Conservation (phyloP, 129 eudicot species). For the Artemisia argyi region DNA sequence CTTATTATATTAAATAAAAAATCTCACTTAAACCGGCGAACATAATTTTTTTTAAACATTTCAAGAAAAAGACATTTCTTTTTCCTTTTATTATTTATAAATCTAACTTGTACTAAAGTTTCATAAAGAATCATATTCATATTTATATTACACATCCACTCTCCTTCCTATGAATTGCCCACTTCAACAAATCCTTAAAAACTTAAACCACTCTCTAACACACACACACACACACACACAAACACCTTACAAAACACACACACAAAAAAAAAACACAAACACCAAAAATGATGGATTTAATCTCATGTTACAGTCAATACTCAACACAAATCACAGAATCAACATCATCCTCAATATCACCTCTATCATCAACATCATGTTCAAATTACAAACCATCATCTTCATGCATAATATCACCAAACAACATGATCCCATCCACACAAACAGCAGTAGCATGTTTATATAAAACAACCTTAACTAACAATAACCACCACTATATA, state of each 20-base stretch:
- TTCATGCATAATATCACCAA: slow-evolving; percentile 45
- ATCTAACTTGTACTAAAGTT: slow-evolving; percentile 3
- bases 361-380: slow-evolving; percentile 50
- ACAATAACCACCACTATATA: slow-evolving; percentile 41
- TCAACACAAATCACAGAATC: slow-evolving; percentile 73
- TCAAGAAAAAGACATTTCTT: slow-evolving; percentile 33
- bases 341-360: slow-evolving; percentile 36
- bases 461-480: slow-evolving; percentile 57
- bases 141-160: not conserved
- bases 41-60: not conserved
- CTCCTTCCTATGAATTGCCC: slow-evolving; percentile 19
- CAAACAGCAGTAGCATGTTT: slow-evolving; percentile 64
- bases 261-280: not conserved
- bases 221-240: slow-evolving; percentile 2
- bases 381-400: slow-evolving; percentile 37
- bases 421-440: slow-evolving; percentile 50
- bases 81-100: not conserved
- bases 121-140: slow-evolving; percentile 34
- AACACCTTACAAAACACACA: not conserved
- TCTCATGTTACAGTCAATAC: slow-evolving; percentile 77
- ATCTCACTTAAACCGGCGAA: slow-evolving; percentile 30
- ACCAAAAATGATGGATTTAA: slow-evolving; percentile 75
- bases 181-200: slow-evolving; percentile 19
- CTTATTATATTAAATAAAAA: slow-evolving; percentile 17
- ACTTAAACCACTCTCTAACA: slow-evolving; percentile 4